phyloP scores from a whole-genome alignment of 768 basidiomycete genomes.

The Rossbeevera mucosa region DNA sequence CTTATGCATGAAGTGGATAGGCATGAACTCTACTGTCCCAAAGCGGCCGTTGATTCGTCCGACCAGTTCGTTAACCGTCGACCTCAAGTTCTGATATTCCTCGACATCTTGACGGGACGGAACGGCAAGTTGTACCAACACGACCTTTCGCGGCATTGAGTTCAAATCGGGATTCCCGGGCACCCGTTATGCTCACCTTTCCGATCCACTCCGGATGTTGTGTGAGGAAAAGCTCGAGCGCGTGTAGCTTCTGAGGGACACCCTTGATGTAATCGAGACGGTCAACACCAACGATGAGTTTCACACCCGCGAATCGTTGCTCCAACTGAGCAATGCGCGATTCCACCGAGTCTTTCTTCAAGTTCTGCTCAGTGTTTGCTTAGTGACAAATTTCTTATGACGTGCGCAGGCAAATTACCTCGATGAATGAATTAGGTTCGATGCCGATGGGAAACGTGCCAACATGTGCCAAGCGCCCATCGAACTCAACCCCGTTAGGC shows the following conservation, averaged over 20 bases:
- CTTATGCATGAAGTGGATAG: constrained; percentile 99
- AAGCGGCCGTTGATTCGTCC: constrained; percentile 98
- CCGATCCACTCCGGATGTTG: constrained; percentile 99
- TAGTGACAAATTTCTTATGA: neutral
- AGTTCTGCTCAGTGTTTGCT: constrained; percentile 45
- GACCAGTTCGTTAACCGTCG: constrained; percentile 95
- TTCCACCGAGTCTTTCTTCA: constrained; percentile 76
- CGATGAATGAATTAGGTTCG: constrained; percentile 87
- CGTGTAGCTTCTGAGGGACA: constrained; percentile 96
- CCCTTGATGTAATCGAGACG: constrained; percentile 99
- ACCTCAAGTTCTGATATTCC: constrained; percentile 96
- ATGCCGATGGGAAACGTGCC: constrained; percentile 99
- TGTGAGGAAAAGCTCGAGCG: constrained; percentile 90
- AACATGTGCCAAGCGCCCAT: constrained; percentile 91
- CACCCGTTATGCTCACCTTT: constrained; percentile 50
- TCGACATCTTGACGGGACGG: constrained; percentile 98
- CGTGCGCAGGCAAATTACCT: constrained; percentile 40
- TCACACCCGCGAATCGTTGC: constrained; percentile 88
- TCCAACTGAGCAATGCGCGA: constrained; percentile 77
- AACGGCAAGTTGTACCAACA: constrained; percentile 94
- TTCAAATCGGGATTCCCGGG: neutral
- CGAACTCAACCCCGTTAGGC: constrained; percentile 97
- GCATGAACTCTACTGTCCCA: constrained; percentile 99
- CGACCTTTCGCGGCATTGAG: constrained; percentile 52
- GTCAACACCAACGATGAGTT: constrained; percentile 98